Percentiles rank a stretch among this genome's conserved stretches.
These are phyloP conservation scores for Wallacemonas sp. DNA, from an alignment of 208 protist species.

Conservation along the genomic window DNA sequence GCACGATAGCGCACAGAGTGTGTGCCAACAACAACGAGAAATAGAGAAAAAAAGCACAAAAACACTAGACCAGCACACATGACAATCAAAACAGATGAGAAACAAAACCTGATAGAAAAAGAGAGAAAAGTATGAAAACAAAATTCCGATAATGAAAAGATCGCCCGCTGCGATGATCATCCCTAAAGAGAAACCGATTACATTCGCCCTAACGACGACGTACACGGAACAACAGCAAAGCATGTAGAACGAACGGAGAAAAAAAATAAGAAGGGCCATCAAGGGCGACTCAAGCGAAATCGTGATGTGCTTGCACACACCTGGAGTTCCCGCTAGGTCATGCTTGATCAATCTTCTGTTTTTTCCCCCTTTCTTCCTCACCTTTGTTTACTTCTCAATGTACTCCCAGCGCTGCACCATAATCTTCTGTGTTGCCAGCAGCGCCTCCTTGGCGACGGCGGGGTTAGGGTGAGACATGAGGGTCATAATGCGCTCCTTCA, in stretches of 20 bases:
- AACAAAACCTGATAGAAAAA: not conserved
- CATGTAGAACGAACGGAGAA: conserved; percentile 6
- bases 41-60: not conserved
- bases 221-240: not conserved
- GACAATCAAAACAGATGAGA: not conserved
- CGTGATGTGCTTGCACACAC: no score
- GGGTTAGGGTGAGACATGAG: conserved; percentile 84
- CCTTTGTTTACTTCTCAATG: conserved; percentile 42
- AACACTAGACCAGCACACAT: not conserved
- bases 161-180: not conserved
- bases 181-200: not conserved
- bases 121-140: not conserved
- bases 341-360: not conserved
- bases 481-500: conserved; percentile 84
- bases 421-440: conserved; percentile 92
- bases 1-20: no score
- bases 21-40: conserved; percentile 9
- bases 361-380: not conserved
- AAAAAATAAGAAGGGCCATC: no score
- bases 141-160: not conserved
- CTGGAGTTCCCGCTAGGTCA: no score
- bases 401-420: conserved; percentile 94
- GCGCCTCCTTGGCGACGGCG: conserved; percentile 87
- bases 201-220: not conserved
- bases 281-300: no score